Evolutionary conservation across 2,329 filamentous ascomycete species (phyloP).

Genomic region (Daldinia sp.): DNA sequence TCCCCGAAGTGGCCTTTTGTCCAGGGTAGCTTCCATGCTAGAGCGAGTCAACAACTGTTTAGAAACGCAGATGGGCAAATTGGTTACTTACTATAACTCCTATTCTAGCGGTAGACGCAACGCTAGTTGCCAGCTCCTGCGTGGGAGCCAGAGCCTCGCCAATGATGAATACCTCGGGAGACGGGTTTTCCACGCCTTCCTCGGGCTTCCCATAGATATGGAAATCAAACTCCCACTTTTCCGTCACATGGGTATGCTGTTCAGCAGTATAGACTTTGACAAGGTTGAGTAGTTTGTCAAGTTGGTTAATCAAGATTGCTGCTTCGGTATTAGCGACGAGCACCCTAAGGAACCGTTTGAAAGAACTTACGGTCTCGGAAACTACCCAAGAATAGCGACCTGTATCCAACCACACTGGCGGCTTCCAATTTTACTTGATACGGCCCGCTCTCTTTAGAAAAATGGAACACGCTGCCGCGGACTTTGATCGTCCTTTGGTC

Average conservation of each 20-base stretch:
- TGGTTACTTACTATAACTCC: conserved; percentile 50
- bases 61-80: neutral
- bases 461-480: conserved; percentile 55
- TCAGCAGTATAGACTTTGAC: conserved; percentile 50
- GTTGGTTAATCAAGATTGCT: conserved; percentile 58
- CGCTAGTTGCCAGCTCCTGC: conserved; percentile 58
- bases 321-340: conserved; percentile 10
- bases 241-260: conserved; percentile 38
- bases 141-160: conserved; percentile 60
- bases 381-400: conserved; percentile 60
- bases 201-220: conserved; percentile 60
- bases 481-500: conserved; percentile 57
- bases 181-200: conserved; percentile 29
- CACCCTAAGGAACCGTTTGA: neutral
- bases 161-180: conserved; percentile 59
- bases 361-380: conserved; percentile 56
- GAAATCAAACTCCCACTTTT: conserved; percentile 57
- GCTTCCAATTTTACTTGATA: conserved; percentile 65
- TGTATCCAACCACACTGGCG: conserved; percentile 57
- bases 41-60: conserved; percentile 9
- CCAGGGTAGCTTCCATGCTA: conserved; percentile 61
- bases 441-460: conserved; percentile 44
- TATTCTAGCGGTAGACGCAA: conserved; percentile 57
- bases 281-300: conserved; percentile 52
- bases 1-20: conserved; percentile 65